Evolutionary conservation across 2,329 filamentous ascomycete genomes (phyloP).

Genomic region (Penicillium olsonii): DNA sequence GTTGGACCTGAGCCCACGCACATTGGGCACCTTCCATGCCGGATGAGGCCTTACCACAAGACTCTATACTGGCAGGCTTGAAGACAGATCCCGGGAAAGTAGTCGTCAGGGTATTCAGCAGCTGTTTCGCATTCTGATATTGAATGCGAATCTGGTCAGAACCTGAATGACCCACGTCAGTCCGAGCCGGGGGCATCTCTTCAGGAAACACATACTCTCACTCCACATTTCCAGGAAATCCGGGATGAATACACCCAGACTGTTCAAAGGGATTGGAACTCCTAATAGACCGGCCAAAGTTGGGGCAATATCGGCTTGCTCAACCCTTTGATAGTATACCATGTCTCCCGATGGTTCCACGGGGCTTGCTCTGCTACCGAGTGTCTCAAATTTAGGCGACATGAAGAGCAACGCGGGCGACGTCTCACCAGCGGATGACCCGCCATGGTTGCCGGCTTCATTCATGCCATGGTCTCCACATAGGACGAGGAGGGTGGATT

Average conservation of each 20-base stretch:
- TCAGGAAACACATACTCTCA: slow-evolving; percentile 49
- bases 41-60: slow-evolving; percentile 28
- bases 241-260: slow-evolving; percentile 79
- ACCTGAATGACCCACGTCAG: slow-evolving; percentile 30
- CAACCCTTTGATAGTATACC: slow-evolving; percentile 79
- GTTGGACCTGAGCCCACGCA: slow-evolving; percentile 58
- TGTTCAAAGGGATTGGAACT: slow-evolving; percentile 86
- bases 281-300: slow-evolving; percentile 84
- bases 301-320: slow-evolving; percentile 92
- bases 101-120: slow-evolving; percentile 73
- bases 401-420: slow-evolving; percentile 90
- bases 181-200: not conserved
- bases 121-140: slow-evolving; percentile 76
- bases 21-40: slow-evolving; percentile 65
- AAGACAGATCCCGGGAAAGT: slow-evolving; percentile 65
- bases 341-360: slow-evolving; percentile 67
- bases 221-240: slow-evolving; percentile 79
- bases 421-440: slow-evolving; percentile 89
- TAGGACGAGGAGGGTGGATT: slow-evolving; percentile 78
- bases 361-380: slow-evolving; percentile 55
- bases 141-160: slow-evolving; percentile 67
- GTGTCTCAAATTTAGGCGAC: slow-evolving; percentile 72
- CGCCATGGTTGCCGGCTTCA: slow-evolving; percentile 94
- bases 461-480: slow-evolving; percentile 99
- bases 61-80: slow-evolving; percentile 25